phyloP scores from a whole-genome alignment of 2,329 filamentous ascomycete species.

The Beauveria varroae region DNA sequence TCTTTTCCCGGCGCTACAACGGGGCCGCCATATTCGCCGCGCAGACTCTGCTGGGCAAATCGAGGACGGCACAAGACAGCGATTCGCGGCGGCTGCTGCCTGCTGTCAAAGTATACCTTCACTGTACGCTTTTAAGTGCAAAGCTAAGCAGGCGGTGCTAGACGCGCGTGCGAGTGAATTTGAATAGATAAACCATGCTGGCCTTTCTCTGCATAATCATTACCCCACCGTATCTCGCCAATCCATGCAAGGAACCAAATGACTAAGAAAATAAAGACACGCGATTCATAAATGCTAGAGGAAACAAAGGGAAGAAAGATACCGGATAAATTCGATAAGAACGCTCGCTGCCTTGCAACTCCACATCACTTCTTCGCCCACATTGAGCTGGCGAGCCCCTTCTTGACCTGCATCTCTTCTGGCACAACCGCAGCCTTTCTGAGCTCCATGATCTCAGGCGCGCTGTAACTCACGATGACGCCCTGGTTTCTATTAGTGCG shows the following conservation, averaged over 20 bases:
- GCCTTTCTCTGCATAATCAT: not conserved
- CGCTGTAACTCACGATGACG: not conserved
- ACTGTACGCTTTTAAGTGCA: conserved; percentile 35
- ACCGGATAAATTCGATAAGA: not conserved
- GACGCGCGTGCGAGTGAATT: not conserved
- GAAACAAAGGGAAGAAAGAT: not conserved
- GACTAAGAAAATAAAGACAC: not conserved
- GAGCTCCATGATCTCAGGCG: not conserved
- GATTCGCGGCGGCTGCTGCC: conserved; percentile 34
- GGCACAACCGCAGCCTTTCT: not conserved
- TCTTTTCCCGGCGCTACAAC: conserved; percentile 39
- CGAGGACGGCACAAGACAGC: conserved; percentile 30
- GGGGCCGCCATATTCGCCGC: conserved; percentile 37
- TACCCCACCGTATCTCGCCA: not conserved
- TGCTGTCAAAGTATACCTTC: conserved; percentile 32
- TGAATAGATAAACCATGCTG: no score
- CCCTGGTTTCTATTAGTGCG: not conserved
- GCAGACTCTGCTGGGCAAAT: conserved; percentile 24
- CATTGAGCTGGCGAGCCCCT: not conserved
- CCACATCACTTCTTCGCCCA: not conserved
- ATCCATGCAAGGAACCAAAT: not conserved
- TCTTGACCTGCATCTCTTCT: not conserved
- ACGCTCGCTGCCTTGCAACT: not conserved
- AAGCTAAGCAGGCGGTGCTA: conserved; percentile 20
- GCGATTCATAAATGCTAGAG: not conserved